Base-by-base conservation (phyloP, 2,329 filamentous ascomycete genomes). In the Phyllosticta capitalensis region DNA sequence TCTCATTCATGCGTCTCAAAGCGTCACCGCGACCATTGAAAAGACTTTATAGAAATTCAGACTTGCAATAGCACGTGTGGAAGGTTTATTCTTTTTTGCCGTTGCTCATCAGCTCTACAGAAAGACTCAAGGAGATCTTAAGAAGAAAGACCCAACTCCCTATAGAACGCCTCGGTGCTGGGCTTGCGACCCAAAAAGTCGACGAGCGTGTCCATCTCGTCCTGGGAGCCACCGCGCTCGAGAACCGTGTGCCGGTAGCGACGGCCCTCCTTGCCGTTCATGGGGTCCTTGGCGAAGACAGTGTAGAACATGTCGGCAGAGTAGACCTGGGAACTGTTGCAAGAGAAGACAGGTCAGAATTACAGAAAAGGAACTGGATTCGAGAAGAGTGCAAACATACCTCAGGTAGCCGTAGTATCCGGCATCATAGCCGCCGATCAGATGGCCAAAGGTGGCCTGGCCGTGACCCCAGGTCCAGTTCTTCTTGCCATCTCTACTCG, bases 251-350 rank as follows among this genome's bases (percentile, higher is more conserved):
- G 86, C 58, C 89, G 81, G 75, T 92, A 94, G 61, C 88, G 76
- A 14, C 89, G 79, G 1, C 89, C 89, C 69, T 90, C 83, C 64
- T 81, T 82, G 30, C 79, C 80, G 70, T 91, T 83, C 88, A 92
- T 91, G 0, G 89, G 89, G 70, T 92, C 79, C 65, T 82, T 78
- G 76, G 87, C 86, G 76, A 94, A 94, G 53, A 88, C 85, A 0
- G 82, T 82, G 74, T 89, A 85, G 78, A 92, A 95, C 88, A 95
- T 92, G 73, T 95, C 89, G 24, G 87, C 82, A 21, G 85, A 89
- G 75, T 92, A 94, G 19, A 94, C 90, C 71, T 90, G 83, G 1
- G 86, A 90, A 63, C 83, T 75, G 60, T 30, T 30, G 20, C 57
- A 5, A n/a, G n/a, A 14, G 9, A 45, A 55, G 54, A n/a, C 14